Evolutionary conservation across 2,329 filamentous ascomycete species (phyloP), one percentile per base, ranked within the genome.

Genomic region (Trichoderma sp.): DNA sequence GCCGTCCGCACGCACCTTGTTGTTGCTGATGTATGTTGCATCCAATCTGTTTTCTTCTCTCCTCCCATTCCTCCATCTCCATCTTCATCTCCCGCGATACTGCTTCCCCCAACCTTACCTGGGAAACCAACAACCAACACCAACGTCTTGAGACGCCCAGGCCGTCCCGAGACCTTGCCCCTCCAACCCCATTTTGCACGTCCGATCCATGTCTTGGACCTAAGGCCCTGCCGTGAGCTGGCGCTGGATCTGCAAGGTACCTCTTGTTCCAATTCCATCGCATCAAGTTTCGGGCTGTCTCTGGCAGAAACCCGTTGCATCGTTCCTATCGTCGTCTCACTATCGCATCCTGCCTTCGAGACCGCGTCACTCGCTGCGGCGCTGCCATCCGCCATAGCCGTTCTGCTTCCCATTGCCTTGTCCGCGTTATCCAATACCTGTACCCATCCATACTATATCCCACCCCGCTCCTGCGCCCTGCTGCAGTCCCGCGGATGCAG

Each of bases 221-320:
- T 71, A 47, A 58, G 55, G 55, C 55, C 55, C 26, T 30, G 28
- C 32, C 57, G 28, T 32, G 57, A 59, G 57, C 26, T 59, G 63
- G 55, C 50, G n/a, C 71, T 68, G 74, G 73, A 75, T 73, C 74
- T 76, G 74, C 74, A 76, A 74, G 74, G 68, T 70, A 70, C 58
- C 72, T 75, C 72, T 73, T 73, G 59, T 55, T 47, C 72, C 71
- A 73, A 63, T 71, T 65, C 57, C 59, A 50, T 65, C 68, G 32
- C 62, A 43, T 70, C 32, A 30, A 32, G 68, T 47, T 55, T 69
- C 26, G 17, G 26, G 6, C 8, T 30, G 28, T 69, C 39, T 69
- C 57, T 61, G 39, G n/a, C 39, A 26, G 57, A 69, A 53, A 28
- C 66, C 23, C 32, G 57, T 43, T 32, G 17, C 57, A 20, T 53